A percentile compares a stretch with the other conserved stretches of the same genome.
phyloP scores from a whole-genome alignment of 768 basidiomycete species.

The Agrocybe pediades region DNA sequence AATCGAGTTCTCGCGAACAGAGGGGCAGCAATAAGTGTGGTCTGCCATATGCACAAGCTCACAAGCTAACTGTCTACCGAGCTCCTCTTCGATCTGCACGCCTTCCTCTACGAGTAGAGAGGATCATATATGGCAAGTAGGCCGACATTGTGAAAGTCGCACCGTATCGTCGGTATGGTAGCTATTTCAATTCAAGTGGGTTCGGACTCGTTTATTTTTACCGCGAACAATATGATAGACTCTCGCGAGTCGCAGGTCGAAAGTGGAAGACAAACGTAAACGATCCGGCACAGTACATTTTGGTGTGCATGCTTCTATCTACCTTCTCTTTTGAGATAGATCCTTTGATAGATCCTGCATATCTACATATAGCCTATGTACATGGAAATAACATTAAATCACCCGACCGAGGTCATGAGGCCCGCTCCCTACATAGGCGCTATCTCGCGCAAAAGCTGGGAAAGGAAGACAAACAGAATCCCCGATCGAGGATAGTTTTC shows the following conservation, averaged over 20 bases:
- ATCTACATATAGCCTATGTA: conserved; percentile 1
- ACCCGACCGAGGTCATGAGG: conserved; percentile 19
- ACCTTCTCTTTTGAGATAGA: conserved; percentile 3
- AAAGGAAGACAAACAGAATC: not conserved
- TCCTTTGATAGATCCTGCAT: conserved; percentile 1
- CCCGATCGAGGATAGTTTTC: conserved; percentile 18
- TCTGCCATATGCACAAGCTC: not conserved
- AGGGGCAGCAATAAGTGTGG: not conserved
- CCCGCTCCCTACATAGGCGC: conserved; percentile 5
- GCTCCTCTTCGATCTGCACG: too few species aligned
- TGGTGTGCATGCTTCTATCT: too few species aligned
- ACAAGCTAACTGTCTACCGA: not conserved
- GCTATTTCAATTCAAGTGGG: not conserved
- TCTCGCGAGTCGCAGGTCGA: conserved; percentile 5
- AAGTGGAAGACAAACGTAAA: conserved; percentile 7
- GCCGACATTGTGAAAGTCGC: too few species aligned
- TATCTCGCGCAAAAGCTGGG: not conserved
- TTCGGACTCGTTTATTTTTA: not conserved
- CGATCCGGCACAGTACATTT: not conserved
- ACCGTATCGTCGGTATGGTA: not conserved
- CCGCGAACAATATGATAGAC: conserved; percentile 1
- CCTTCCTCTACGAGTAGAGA: not conserved
- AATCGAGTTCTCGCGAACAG: not conserved
- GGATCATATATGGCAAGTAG: not conserved
- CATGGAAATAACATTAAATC: too few species aligned